These are phyloP conservation scores for Arabidopsis suecica DNA, from an alignment of 345 rosid species.

Conservation along the genomic window DNA sequence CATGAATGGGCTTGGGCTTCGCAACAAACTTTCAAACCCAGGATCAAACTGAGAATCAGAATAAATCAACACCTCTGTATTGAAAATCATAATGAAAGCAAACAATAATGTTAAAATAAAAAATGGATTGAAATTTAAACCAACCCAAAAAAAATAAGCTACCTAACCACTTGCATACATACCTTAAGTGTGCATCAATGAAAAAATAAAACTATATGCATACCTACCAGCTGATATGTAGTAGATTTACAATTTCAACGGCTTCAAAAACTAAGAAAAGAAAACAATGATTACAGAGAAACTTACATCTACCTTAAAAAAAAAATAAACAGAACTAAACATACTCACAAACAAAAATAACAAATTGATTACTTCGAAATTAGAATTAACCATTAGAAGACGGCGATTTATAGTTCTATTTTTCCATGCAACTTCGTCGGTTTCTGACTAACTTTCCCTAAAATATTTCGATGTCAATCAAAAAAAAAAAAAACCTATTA, in stretches of 20 bases:
- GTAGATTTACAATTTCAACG: neutral
- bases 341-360: neutral
- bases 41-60: neutral
- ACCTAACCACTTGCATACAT: neutral
- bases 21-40: neutral
- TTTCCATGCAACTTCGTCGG: too few relatives aligned
- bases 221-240: neutral
- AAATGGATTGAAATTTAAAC: neutral
- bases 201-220: neutral
- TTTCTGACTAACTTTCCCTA: too few relatives aligned
- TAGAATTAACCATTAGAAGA: too few relatives aligned
- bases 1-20: neutral
- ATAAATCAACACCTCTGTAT: neutral
- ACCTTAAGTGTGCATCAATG: neutral
- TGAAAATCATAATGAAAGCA: neutral
- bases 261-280: neutral
- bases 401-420: neutral
- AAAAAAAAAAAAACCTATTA: too few relatives aligned
- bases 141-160: neutral
- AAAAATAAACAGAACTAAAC: neutral
- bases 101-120: neutral
- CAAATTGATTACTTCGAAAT: too few relatives aligned
- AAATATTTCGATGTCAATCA: too few relatives aligned
- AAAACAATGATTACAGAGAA: neutral
- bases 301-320: neutral